A percentile compares a stretch with the other conserved stretches of the same genome.
Evolutionary conservation across 208 protist species (phyloP).

Genomic region (Phytomonas sp.): DNA sequence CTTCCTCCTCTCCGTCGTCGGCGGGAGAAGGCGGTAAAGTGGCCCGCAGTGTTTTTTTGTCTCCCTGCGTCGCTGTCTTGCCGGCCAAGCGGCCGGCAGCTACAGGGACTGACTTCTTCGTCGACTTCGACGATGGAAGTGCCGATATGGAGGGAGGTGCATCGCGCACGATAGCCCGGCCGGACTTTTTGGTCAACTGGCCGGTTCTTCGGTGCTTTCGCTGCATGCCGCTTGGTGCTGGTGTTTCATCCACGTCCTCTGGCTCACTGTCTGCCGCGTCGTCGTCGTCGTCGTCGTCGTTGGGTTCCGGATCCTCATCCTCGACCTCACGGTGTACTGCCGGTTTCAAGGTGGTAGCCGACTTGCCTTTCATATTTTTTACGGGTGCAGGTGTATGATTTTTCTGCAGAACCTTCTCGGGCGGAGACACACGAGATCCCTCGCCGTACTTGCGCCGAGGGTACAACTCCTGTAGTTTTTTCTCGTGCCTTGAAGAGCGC

Average conservation of each 20-base stretch:
- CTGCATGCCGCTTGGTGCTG: neutral
- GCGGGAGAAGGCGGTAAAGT: neutral
- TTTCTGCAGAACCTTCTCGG: neutral
- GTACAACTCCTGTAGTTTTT: conserved; percentile 46
- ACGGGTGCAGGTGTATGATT: neutral
- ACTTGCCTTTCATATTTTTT: neutral
- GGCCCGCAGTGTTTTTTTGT: neutral
- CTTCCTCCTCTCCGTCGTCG: conserved; percentile 13
- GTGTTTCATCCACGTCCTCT: neutral
- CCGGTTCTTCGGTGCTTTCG: conserved; percentile 3
- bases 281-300: conserved; percentile 9
- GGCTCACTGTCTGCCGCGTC: conserved; percentile 4
- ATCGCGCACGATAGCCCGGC: neutral
- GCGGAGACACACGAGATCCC: conserved; percentile 19
- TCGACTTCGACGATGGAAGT: neutral
- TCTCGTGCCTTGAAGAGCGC: conserved; percentile 51
- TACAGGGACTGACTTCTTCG: conserved; percentile 14
- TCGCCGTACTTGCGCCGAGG: conserved; percentile 63
- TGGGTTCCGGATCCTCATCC: conserved; percentile 11
- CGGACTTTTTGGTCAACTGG: neutral
- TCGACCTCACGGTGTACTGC: conserved; percentile 15
- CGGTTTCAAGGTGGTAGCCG: neutral
- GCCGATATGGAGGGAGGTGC: neutral
- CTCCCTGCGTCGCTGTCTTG: conserved; percentile 22
- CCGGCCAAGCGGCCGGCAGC: no score